phyloP scores from a whole-genome alignment of 1,284 basidiomycete genomes.

The Phylloporus sp. region DNA sequence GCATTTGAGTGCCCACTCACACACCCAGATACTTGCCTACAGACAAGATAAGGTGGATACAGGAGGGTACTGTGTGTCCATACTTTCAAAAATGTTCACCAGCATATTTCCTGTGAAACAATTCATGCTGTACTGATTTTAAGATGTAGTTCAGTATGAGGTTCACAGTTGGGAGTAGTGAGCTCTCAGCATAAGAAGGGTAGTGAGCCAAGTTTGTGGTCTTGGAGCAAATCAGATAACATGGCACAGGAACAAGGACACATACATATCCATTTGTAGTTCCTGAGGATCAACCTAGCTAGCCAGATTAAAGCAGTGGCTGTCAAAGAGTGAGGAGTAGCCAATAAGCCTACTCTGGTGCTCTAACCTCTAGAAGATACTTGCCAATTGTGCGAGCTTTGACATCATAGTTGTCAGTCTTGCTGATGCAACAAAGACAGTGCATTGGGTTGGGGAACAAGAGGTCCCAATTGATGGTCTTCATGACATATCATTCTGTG shows the following conservation, averaged over 20 bases:
- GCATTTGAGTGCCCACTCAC: slow-evolving; percentile 68
- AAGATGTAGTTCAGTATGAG: slow-evolving; percentile 94
- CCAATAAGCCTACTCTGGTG: slow-evolving; percentile 88
- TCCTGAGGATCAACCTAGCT: slow-evolving; percentile 84
- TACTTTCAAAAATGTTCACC: too few relatives aligned
- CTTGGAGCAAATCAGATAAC: slow-evolving; percentile 48
- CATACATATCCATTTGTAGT: slow-evolving; percentile 83
- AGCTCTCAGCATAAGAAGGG: slow-evolving; percentile 89
- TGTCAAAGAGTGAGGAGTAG: slow-evolving; percentile 83
- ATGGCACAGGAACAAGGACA: neutral
- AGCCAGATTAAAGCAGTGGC: slow-evolving; percentile 90
- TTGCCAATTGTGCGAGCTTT: slow-evolving; percentile 92
- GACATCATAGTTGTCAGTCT: slow-evolving; percentile 95
- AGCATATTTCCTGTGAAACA: slow-evolving; percentile 86
- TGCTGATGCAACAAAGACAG: slow-evolving; percentile 90
- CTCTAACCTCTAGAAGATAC: slow-evolving; percentile 90
- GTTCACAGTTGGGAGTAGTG: slow-evolving; percentile 87
- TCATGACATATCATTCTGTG: slow-evolving; percentile 93
- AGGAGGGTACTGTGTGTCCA: rapidly evolving
- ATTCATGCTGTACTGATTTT: slow-evolving; percentile 75
- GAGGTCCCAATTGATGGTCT: slow-evolving; percentile 63
- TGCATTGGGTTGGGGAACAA: slow-evolving; percentile 88
- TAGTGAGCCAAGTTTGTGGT: slow-evolving; percentile 91
- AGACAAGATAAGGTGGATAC: slow-evolving; percentile 10
- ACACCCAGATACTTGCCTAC: slow-evolving; percentile 67